These are phyloP conservation scores for Termitomyces sp. DNA, from an alignment of 768 basidiomycete species.

Conservation along the genomic window DNA sequence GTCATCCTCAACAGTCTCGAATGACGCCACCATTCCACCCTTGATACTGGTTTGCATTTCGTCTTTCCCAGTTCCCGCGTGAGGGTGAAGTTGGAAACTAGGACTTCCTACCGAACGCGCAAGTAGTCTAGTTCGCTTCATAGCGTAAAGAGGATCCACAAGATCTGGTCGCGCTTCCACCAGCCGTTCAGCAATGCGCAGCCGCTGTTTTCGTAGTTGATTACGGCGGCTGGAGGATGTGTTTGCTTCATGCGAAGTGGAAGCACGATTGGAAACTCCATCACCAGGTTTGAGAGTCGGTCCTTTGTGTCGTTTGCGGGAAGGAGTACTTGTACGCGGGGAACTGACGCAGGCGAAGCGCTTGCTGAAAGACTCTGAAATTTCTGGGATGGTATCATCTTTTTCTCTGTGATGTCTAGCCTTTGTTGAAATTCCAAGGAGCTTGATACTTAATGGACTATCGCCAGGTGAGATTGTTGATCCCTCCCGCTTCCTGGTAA, in stretches of 20 bases:
- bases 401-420: neutral
- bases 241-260: neutral
- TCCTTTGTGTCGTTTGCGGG: neutral
- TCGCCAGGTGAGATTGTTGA: neutral
- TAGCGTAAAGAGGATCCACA: conserved; percentile 25
- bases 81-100: neutral
- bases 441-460: neutral
- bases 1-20: conserved; percentile 23
- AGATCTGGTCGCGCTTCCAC: conserved; percentile 39
- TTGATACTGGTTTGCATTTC: neutral
- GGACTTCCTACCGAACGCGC: conserved; percentile 7
- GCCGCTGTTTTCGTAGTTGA: conserved; percentile 16
- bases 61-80: conserved; percentile 6
- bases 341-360: neutral
- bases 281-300: no score
- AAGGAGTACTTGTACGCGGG: neutral
- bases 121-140: conserved; percentile 19
- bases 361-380: neutral
- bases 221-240: conserved; percentile 5
- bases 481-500: neutral
- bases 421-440: neutral
- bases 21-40: conserved; percentile 1
- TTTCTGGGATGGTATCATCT: neutral
- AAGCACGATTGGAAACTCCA: neutral
- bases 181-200: conserved; percentile 34